Evolutionary conservation across 495 filamentous ascomycete genomes (phyloP), one percentile per base, ranked within the genome.

Genomic region (Penicillium verhagenii): DNA sequence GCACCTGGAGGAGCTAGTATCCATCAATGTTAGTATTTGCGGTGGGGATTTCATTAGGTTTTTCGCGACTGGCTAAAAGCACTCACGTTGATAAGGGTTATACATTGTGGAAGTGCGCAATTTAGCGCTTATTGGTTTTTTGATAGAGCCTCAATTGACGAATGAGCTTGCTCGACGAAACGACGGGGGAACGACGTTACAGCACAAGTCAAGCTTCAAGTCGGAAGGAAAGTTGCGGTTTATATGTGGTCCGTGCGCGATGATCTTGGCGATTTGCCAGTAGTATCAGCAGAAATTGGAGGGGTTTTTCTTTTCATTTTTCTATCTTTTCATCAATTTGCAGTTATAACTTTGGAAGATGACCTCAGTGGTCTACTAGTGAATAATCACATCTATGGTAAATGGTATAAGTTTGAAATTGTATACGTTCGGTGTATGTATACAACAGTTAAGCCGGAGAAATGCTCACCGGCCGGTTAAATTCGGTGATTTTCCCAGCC

Each of bases 61-160:
- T 33, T 29, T 24, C 23, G 18, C 14, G 43, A 21, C 25, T 26
- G 14, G 37, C 23, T 26, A 18, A 43, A 52, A 49, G n/a, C 3
- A 44, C 80, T 71, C 71, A 91, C 90, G 77, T 80, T 85, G 86
- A 65, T 92, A 93, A 28, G 82, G 85, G 73, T 92, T 90, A 71
- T 91, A 93, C 72, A 91, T 86, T 69, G 73, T 81, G 63, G 7
- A 26, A 20, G 48, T 24, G 54, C 47, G 29, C 35, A 24, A 14
- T 50, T 37, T 35, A 6, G 21, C 23, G 47, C 33, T 19, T 21
- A 16, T 19, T 20, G 11, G 16, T 19, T 35, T 16, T 28, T 42
- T 1, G 10, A 53, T 21, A 38, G 38, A 29, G 33, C 11, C 16
- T 29, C 4, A 28, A 28, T 25, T 35, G 31, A 39, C 38, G 31